Evolutionary conservation across 2,329 filamentous ascomycete genomes (phyloP), one percentile per base, ranked within the genome.

Genomic region (Xylaria sp.): DNA sequence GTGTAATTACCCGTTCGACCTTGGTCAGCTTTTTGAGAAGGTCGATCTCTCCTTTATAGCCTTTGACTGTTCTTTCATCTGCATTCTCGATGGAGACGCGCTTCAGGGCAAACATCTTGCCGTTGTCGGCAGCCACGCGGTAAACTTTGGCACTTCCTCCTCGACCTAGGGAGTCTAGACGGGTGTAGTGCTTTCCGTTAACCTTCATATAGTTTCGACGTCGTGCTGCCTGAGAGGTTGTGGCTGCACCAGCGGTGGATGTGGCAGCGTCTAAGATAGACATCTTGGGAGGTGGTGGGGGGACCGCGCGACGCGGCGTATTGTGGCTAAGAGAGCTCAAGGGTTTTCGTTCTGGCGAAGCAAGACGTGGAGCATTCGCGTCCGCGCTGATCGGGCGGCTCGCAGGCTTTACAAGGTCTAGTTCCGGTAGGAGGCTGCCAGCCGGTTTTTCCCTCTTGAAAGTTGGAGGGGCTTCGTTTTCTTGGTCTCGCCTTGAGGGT

Each of bases 71-170:
- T 23, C 84, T 82, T 68, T 95, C 92, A 73, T 99, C 94, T 28
- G 92, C 91, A 71, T 94, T 91, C 73, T 96, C 93, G 7, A 98
- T 83, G 55, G 94, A 92, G 23, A 99, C 95, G 51, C 92, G 86
- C 79, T 99, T 99, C 68, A 99, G 79, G 0, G 95, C 95, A 77
- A 97, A 94, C 77, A 97, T 92, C 75, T 94, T 96, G 72, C 92
- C 94, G 73, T 97, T 98, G 76, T 99, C 95, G 0, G 95, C 94
- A 82, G 96, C 96, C 35, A 99, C 95, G 47, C 93, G 89, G 77
- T 97, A 99, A 1, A 99, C 95, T 73, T 96, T 94, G 52, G 91
- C 94, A 69, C 92, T 97, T 33, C 95, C 95, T 65, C 95, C 95
- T 61, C 94, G 89, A 9, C 95, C 95, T 68, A 99, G 89, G 69